Evolutionary conservation across 306 rosid species (phyloP).

Genomic region (Acacia acuminata): DNA sequence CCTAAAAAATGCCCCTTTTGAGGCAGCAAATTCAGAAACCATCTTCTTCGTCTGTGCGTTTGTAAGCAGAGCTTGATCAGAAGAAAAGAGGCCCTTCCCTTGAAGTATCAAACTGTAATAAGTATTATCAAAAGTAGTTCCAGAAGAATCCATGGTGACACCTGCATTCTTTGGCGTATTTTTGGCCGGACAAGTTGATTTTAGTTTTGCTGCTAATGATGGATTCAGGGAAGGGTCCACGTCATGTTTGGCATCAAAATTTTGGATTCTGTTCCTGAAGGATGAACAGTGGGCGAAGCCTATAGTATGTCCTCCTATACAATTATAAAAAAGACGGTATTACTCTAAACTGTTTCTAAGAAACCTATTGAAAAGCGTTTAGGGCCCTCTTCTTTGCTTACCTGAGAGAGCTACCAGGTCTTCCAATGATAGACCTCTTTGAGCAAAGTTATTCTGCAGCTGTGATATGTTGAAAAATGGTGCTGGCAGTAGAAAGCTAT

Average conservation of each 20-base stretch:
- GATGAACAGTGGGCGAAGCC: conserved; percentile 95
- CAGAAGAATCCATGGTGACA: conserved; percentile 51
- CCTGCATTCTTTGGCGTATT: conserved; percentile 68
- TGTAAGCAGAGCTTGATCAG: conserved; percentile 67
- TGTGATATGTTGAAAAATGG: conserved; percentile 81
- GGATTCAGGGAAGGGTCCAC: conserved; percentile 62
- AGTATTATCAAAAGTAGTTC: conserved; percentile 61
- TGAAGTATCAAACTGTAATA: conserved; percentile 72
- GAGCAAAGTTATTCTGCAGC: conserved; percentile 72
- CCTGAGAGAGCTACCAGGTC: conserved; percentile 86
- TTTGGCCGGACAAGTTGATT: conserved; percentile 56
- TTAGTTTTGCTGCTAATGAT: conserved; percentile 54
- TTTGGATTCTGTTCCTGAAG: conserved; percentile 68
- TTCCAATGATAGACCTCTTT: conserved; percentile 62
- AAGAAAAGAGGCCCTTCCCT: conserved; percentile 59
- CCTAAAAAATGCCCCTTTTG: conserved; percentile 44
- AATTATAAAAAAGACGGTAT: conserved; percentile 16
- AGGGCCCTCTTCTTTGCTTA: conserved; percentile 43
- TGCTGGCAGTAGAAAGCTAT: conserved; percentile 60
- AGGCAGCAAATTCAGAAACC: conserved; percentile 59
- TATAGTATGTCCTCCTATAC: conserved; percentile 83
- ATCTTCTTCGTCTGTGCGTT: conserved; percentile 47
- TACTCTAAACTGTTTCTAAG: conserved; percentile 1
- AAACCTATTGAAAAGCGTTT: neutral
- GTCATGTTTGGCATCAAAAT: conserved; percentile 56